A percentile compares a stretch with the other conserved stretches of the same genome.
These are phyloP conservation scores for Eremomyces bilateralis DNA, from an alignment of 495 filamentous ascomycete genomes.

Conservation along the genomic window DNA sequence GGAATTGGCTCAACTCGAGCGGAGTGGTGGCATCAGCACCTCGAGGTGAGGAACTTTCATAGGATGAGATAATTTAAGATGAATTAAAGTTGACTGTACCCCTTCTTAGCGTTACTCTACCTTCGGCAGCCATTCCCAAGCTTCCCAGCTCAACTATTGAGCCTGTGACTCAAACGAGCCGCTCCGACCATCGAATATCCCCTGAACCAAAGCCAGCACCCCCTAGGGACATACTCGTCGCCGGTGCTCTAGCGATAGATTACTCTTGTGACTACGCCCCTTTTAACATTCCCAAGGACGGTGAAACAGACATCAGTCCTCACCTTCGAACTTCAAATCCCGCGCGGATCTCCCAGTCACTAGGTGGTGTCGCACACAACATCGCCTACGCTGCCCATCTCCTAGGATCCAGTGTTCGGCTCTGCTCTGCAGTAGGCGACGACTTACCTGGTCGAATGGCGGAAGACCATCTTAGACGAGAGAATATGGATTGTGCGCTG, in stretches of 20 bases:
- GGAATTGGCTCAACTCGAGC: slow-evolving; percentile 46
- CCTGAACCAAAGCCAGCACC: too few species aligned
- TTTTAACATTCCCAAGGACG: slow-evolving; percentile 10
- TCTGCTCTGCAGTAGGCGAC: slow-evolving; percentile 57
- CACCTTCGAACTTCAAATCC: slow-evolving; percentile 75
- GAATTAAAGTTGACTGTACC: too few species aligned
- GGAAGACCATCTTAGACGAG: slow-evolving; percentile 30
- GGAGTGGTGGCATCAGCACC: too few species aligned
- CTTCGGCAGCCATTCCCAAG: background rate
- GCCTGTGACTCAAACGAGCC: too few species aligned
- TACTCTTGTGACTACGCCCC: slow-evolving; percentile 58
- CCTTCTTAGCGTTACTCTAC: background rate
- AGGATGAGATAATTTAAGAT: too few species aligned
- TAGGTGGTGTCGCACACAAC: slow-evolving; percentile 93
- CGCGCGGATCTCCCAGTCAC: slow-evolving; percentile 49
- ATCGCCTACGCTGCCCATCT: slow-evolving; percentile 60
- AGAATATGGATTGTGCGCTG: too few species aligned
- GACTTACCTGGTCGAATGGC: slow-evolving; percentile 58
- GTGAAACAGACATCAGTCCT: slow-evolving; percentile 26
- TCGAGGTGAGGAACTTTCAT: too few species aligned
- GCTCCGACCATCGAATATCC: too few species aligned
- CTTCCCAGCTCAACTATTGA: too few species aligned
- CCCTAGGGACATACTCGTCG: too few species aligned
- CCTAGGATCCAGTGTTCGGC: slow-evolving; percentile 31
- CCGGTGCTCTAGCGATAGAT: slow-evolving; percentile 77